Conservation (phyloP, 306 rosid species). For the Inga oerstediana region DNA sequence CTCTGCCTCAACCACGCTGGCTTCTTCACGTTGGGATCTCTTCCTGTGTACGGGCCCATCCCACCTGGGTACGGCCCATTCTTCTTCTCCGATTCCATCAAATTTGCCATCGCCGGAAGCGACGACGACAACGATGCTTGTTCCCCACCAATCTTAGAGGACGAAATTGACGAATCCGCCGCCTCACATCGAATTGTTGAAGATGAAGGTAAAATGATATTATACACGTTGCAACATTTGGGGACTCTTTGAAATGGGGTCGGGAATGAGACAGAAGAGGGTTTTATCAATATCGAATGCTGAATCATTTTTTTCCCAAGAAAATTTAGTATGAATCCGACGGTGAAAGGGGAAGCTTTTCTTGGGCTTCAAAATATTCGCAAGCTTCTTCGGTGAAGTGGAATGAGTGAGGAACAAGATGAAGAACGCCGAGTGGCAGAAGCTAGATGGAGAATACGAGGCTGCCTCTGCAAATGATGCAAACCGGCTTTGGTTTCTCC, state of each 20-base stretch:
- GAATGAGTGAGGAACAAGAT: not conserved
- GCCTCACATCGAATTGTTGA: slow-evolving; percentile 51
- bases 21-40: slow-evolving; percentile 79
- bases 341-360: slow-evolving; percentile 1
- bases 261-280: slow-evolving; percentile 35
- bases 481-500: slow-evolving; percentile 9
- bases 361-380: not conserved
- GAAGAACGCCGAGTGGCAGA: not conserved
- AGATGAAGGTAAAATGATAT: slow-evolving; percentile 1
- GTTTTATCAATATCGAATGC: slow-evolving; percentile 39
- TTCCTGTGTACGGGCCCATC: slow-evolving; percentile 75
- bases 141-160: slow-evolving; percentile 11
- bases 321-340: not conserved
- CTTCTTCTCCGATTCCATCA: slow-evolving; percentile 43
- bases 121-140: slow-evolving; percentile 9
- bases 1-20: slow-evolving; percentile 86
- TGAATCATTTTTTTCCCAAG: slow-evolving; percentile 37
- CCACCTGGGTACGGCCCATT: slow-evolving; percentile 52
- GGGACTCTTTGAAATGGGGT: slow-evolving; percentile 25
- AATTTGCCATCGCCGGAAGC: slow-evolving; percentile 16
- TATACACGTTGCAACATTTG: slow-evolving; percentile 5
- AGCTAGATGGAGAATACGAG: slow-evolving; percentile 9
- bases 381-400: not conserved
- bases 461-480: not conserved
- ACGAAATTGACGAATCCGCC: slow-evolving; percentile 35